These are phyloP conservation scores for Penicillium paradoxum DNA, from an alignment of 495 filamentous ascomycete genomes.

Conservation along the genomic window DNA sequence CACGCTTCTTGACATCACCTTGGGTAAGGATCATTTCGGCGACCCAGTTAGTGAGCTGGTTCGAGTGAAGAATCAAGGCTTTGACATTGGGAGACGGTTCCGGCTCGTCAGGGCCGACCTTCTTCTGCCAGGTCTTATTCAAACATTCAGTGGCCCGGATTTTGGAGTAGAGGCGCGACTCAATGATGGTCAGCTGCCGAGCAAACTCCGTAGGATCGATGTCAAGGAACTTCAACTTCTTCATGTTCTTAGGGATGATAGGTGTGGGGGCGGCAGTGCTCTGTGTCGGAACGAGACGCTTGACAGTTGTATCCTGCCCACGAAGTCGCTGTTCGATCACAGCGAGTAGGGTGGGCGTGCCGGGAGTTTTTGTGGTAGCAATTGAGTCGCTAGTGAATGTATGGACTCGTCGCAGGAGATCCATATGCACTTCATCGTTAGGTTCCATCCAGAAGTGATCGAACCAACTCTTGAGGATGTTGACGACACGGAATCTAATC, in stretches of 20 bases:
- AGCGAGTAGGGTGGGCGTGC: conserved; percentile 71
- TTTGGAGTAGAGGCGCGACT: conserved; percentile 90
- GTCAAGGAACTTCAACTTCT: conserved; percentile 97
- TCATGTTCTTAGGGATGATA: conserved; percentile 98
- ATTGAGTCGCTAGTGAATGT: conserved; percentile 88
- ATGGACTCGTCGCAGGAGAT: conserved; percentile 82
- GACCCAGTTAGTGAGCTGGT: conserved; percentile 98
- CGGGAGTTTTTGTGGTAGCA: conserved; percentile 85
- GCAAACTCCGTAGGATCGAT: conserved; percentile 96
- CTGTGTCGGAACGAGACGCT: conserved; percentile 79
- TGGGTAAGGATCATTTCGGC: conserved; percentile 99
- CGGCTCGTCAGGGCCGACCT: conserved; percentile 70
- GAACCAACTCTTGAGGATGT: conserved; percentile 97
- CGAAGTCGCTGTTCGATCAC: conserved; percentile 80
- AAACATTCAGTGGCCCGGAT: conserved; percentile 93
- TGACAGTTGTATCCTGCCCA: conserved; percentile 82
- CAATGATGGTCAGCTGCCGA: conserved; percentile 92
- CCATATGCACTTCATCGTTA: conserved; percentile 71
- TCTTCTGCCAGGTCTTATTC: conserved; percentile 98
- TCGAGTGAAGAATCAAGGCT: conserved; percentile 92
- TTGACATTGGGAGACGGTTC: conserved; percentile 95
- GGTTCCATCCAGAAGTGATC: conserved; percentile 99
- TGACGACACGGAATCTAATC: conserved; percentile 92
- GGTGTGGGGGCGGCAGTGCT: conserved; percentile 73
- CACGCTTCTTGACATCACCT: conserved; percentile 86